phyloP scores from a whole-genome alignment of 352 stramenopile species.

The Plasmopara muralis region DNA sequence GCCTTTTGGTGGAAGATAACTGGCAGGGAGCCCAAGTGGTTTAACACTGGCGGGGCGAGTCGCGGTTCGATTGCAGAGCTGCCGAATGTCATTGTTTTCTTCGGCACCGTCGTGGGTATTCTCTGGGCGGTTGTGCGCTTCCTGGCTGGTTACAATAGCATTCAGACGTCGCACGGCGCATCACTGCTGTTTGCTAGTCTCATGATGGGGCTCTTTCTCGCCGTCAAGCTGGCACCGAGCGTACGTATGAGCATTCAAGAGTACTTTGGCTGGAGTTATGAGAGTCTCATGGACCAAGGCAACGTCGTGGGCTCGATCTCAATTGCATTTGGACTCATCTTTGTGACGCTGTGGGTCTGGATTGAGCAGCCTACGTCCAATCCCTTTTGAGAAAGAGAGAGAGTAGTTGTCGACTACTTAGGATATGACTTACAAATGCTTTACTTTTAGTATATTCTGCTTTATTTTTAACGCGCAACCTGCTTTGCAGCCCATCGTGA shows the following conservation, averaged over 20 bases:
- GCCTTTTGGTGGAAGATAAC: constrained; percentile 82
- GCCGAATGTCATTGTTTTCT: constrained; percentile 74
- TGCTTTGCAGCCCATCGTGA: background rate
- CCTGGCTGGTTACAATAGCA: constrained; percentile 69
- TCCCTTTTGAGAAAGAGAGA: constrained; percentile 44
- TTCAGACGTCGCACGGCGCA: constrained; percentile 63
- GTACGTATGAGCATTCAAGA: constrained; percentile 85
- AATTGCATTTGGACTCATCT: constrained; percentile 67
- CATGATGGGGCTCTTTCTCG: constrained; percentile 79
- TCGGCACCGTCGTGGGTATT: constrained; percentile 57
- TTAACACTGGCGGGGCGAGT: constrained; percentile 66
- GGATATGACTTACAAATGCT: constrained; percentile 20
- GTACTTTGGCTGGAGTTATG: constrained; percentile 86
- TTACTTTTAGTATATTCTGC: constrained; percentile 36
- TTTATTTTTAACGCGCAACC: constrained; percentile 9
- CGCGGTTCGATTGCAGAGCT: constrained; percentile 63
- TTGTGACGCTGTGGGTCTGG: constrained; percentile 80
- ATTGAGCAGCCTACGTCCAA: constrained; percentile 78
- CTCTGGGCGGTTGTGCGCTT: constrained; percentile 73
- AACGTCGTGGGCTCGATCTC: constrained; percentile 74
- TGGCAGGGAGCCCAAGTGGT: constrained; percentile 71
- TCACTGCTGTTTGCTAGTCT: constrained; percentile 70
- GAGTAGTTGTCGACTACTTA: constrained; percentile 8
- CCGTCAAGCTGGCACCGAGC: constrained; percentile 67
- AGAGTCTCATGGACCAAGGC: constrained; percentile 76